A percentile compares a stretch with the other conserved stretches of the same genome.
These are phyloP conservation scores for Dorcoceras hygrometricum DNA, from an alignment of 257 asterid species.

Conservation along the genomic window DNA sequence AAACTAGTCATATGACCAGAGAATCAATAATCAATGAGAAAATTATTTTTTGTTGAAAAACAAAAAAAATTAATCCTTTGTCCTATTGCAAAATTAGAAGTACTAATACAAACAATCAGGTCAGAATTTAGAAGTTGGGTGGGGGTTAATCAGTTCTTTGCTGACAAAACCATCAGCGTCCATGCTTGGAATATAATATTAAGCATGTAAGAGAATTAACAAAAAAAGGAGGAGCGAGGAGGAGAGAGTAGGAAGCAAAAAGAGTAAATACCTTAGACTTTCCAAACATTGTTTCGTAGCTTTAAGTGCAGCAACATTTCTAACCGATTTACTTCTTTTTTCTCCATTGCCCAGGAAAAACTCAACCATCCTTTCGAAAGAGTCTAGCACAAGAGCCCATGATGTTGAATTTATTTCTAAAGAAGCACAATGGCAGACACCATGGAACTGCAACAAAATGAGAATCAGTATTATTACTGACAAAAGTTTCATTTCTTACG, in stretches of 20 bases:
- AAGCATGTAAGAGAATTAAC: slow-evolving; percentile 23
- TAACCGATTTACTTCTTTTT: slow-evolving; percentile 28
- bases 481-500: slow-evolving; percentile 14
- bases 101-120: no score
- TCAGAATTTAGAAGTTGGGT: no score
- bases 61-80: no score
- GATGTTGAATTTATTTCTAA: slow-evolving; percentile 52
- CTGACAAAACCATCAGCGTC: not conserved
- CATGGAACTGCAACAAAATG: slow-evolving; percentile 50
- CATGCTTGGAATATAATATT: not conserved
- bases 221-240: not conserved
- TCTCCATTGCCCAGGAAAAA: slow-evolving; percentile 39
- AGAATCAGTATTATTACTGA: slow-evolving; percentile 16
- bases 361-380: slow-evolving; percentile 45
- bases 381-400: slow-evolving; percentile 55
- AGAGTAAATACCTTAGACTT: slow-evolving; percentile 50
- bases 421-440: slow-evolving; percentile 39
- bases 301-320: slow-evolving; percentile 38
- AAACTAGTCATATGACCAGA: no score
- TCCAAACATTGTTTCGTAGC: slow-evolving; percentile 66
- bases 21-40: no score
- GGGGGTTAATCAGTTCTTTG: no score
- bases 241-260: slow-evolving; percentile 3
- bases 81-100: no score
- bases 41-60: no score